phyloP scores from a whole-genome alignment of 2,329 filamentous ascomycete species.

The Hirsutella rhossiliensis region DNA sequence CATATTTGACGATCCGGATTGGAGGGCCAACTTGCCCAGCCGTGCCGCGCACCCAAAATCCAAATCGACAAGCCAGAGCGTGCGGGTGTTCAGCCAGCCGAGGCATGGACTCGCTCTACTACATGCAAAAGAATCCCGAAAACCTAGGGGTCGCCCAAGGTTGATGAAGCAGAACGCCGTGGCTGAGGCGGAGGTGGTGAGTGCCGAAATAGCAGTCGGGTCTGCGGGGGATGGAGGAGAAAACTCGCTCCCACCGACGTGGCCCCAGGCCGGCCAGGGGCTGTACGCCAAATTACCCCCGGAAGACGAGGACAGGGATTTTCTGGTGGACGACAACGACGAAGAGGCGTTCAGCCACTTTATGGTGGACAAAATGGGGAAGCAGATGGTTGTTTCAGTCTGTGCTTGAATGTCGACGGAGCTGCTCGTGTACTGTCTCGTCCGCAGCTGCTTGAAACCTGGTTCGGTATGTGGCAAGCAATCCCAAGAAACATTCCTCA shows the following conservation, averaged over 20 bases:
- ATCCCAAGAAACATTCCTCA: too few species aligned
- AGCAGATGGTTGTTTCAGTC: conserved; percentile 19
- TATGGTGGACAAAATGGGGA: conserved; percentile 24
- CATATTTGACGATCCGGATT: conserved; percentile 28
- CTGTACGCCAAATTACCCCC: conserved; percentile 25
- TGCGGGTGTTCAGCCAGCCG: conserved; percentile 10
- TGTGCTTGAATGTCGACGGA: conserved; percentile 10
- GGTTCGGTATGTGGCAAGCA: too few species aligned
- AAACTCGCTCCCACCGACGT: conserved; percentile 24
- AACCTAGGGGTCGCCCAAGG: conserved; percentile 18
- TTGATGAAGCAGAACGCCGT: conserved; percentile 17
- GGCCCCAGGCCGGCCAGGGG: conserved; percentile 26
- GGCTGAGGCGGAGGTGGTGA: conserved; percentile 13
- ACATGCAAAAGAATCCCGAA: conserved; percentile 14
- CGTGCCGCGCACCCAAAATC: neutral
- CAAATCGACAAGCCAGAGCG: conserved; percentile 1
- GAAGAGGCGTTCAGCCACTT: conserved; percentile 32
- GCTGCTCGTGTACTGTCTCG: neutral
- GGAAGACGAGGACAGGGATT: conserved; percentile 23
- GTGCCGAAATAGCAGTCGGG: conserved; percentile 8
- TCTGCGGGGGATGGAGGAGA: conserved; percentile 14
- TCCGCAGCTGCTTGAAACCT: too few species aligned
- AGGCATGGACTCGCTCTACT: conserved; percentile 18
- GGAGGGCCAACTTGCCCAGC: conserved; percentile 15
- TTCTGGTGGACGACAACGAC: conserved; percentile 26